Evolutionary conservation across 345 rosid species (phyloP), one percentile per base, ranked within the genome.

Genomic region (Lepidium africanum): DNA sequence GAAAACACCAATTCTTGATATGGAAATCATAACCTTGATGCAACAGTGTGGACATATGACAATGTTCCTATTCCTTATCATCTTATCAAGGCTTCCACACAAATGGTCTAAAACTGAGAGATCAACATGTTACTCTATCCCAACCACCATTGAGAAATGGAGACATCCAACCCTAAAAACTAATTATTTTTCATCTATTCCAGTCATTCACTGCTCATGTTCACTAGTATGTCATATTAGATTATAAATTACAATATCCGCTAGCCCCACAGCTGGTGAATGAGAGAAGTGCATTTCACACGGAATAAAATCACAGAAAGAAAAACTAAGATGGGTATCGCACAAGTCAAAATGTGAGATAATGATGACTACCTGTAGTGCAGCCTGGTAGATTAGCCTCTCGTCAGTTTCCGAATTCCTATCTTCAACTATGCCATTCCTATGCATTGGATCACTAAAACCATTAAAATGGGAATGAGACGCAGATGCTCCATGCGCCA

Each of bases 371-470:
- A 87, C 98, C 97, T 87, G 87, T 67, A 94, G 65, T 68, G 95
- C 97, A 11, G 96, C 99, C 77, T 87, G 95, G 81, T 87, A 94
- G 71, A 94, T 75, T 71, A 91, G 76, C 74, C 91, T 82, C 72
- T 94, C 99, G 33, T 88, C 97, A 71, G 37, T 68, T 67, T 69
- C 87, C 10, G 79, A 36, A 65, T 25, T 73, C 65, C 85, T 78
- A 36, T 91, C 97, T 51, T 89, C 92, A 49, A 72, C 84, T 9
- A 72, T 36, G 15, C 76, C 82, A 75, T 84, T 57, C 69, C 77
- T 85, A 55, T 68, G 80, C 53, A 66, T 21, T 51, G 78, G 68
- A 52, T 85, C 91, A 71, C 78, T 80, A 56, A 74, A 61, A 78
- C 87, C 83, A 73, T 77, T 74, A 75, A 54, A 77, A 59, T 79